Percentiles rank a stretch among this genome's conserved stretches.
Conservation (phyloP, 805 yeast species). For the Candida coquimbonensis region DNA sequence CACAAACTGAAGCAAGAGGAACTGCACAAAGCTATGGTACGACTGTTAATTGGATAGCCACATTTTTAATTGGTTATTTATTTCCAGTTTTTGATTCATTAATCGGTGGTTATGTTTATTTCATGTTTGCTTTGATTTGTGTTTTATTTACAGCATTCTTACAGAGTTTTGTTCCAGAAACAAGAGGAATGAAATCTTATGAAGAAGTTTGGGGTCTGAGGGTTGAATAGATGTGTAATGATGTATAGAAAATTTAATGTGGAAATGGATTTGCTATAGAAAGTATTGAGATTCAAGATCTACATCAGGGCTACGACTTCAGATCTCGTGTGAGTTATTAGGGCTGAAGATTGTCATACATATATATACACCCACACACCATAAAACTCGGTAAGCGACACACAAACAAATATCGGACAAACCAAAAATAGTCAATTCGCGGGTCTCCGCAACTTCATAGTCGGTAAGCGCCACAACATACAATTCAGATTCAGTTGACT, state of each 20-base stretch:
- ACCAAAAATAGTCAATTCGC: background rate
- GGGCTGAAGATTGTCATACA: conserved; percentile 1
- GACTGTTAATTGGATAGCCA: conserved; percentile 84
- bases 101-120: conserved; percentile 76
- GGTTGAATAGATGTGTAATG: conserved; percentile 11
- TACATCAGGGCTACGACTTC: background rate
- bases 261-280: no score
- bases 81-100: conserved; percentile 66
- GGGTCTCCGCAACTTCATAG: background rate
- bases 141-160: conserved; percentile 42
- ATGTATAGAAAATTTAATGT: background rate
- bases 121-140: conserved; percentile 60
- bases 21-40: conserved; percentile 92
- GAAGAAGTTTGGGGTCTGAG: conserved; percentile 58
- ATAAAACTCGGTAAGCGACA: background rate
- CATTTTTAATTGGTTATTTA: conserved; percentile 70
- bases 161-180: conserved; percentile 56
- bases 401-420: background rate
- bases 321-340: background rate
- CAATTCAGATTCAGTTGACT: background rate
- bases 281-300: no score
- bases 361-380: background rate
- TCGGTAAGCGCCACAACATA: conserved; percentile 5
- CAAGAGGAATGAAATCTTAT: conserved; percentile 56
- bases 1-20: conserved; percentile 72